Conservation (phyloP, 2,329 filamentous ascomycete species). For the Aspergillus melleus region DNA sequence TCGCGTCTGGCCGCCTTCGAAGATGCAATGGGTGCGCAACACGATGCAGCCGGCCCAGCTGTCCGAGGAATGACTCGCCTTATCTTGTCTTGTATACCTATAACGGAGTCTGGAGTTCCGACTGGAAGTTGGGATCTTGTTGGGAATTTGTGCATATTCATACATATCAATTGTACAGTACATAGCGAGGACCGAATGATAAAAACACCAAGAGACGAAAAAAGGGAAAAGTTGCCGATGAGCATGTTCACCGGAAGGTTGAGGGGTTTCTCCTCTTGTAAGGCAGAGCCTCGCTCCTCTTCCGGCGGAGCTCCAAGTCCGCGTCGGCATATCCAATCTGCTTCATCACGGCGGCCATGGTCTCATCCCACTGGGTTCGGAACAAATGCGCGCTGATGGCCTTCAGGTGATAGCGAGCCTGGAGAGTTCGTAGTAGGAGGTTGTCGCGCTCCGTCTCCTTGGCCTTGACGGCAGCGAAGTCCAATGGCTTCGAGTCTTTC, state of each 20-base stretch:
- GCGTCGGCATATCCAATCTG: slow-evolving; percentile 71
- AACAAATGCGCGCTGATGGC: slow-evolving; percentile 86
- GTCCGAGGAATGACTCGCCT: slow-evolving; percentile 7
- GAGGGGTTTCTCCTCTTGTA: slow-evolving; percentile 60
- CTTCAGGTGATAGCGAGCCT: slow-evolving; percentile 65
- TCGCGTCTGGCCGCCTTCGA: slow-evolving; percentile 37
- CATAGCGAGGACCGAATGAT: slow-evolving; percentile 32
- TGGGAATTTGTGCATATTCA: slow-evolving; percentile 40
- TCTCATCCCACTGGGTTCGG: slow-evolving; percentile 85
- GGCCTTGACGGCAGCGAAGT: slow-evolving; percentile 58
- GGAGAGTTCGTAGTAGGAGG: slow-evolving; percentile 75
- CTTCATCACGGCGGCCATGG: slow-evolving; percentile 83
- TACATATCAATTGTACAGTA: slow-evolving; percentile 47
- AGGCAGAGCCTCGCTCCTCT: slow-evolving; percentile 68
- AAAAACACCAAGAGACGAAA: slow-evolving; percentile 18
- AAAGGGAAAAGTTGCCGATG: slow-evolving; percentile 2
- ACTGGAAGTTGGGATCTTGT: slow-evolving; percentile 5
- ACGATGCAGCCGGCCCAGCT: slow-evolving; percentile 35
- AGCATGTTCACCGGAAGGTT: slow-evolving; percentile 40
- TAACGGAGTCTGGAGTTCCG: slow-evolving; percentile 29
- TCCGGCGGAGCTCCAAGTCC: slow-evolving; percentile 81
- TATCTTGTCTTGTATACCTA: neutral
- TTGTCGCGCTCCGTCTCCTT: slow-evolving; percentile 57
- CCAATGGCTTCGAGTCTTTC: slow-evolving; percentile 58
- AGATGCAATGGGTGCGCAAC: slow-evolving; percentile 39